Percentiles rank a stretch among this genome's conserved stretches.
Evolutionary conservation across 164 flowering plant species (phyloP).

Genomic region (Stephania yunnanensis): DNA sequence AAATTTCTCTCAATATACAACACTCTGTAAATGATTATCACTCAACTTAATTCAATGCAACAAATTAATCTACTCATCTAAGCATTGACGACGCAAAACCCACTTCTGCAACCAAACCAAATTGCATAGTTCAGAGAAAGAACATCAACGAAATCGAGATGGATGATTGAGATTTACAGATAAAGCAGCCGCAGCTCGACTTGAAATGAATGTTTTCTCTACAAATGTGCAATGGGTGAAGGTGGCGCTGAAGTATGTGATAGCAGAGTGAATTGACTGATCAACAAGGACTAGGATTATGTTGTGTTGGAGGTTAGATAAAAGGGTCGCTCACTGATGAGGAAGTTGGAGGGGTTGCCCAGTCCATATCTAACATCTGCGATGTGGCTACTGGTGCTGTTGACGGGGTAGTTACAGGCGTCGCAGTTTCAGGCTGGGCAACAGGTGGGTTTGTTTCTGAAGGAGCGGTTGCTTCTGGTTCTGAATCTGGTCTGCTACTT

Average conservation of each 20-base stretch:
- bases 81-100: not conserved
- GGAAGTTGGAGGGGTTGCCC: slow-evolving; percentile 13
- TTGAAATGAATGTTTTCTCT: not conserved
- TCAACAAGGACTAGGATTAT: not conserved
- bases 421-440: slow-evolving; percentile 6
- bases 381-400: slow-evolving; percentile 12
- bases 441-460: slow-evolving; percentile 2
- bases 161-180: not conserved
- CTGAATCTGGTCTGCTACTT: slow-evolving; percentile 2
- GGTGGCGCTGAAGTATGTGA: not conserved
- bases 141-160: not conserved
- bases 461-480: slow-evolving; percentile 7
- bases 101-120: not conserved
- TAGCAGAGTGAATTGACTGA: not conserved
- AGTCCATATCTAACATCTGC: slow-evolving; percentile 10
- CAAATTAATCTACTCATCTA: not conserved
- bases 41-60: not conserved
- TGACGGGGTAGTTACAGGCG: slow-evolving; percentile 4
- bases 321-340: slow-evolving; percentile 15
- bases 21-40: not conserved
- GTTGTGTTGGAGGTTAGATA: not conserved
- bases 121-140: not conserved
- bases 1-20: not conserved
- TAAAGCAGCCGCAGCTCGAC: not conserved
- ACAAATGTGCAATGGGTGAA: not conserved